Evolutionary conservation across 768 basidiomycete genomes (phyloP), one percentile per base, ranked within the genome.

Genomic region (Rhizopogon vinicolor): DNA sequence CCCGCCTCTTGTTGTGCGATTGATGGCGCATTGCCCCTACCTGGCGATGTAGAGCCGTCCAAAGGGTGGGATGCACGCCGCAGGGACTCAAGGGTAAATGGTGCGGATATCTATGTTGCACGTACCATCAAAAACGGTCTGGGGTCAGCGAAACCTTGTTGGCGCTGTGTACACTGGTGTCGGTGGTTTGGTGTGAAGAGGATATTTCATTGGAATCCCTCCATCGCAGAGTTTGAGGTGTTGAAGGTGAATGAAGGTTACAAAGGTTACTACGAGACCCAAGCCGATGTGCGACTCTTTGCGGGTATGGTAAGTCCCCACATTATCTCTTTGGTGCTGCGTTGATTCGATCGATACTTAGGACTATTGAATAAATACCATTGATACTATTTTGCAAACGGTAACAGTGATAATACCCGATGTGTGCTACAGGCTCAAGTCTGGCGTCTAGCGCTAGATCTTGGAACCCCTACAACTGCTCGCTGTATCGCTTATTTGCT

Each of bases 121-220:
- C 74, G 81, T 13, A 68, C 77, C 52, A 79, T 74, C 16, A 79
- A 78, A 63, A 67, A 67, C 22, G 81, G 78, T n/a, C 65, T 77
- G 64, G 80, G 78, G n/a, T 68, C 67, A 49, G 76, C 80, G 13
- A 73, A 72, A 63, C 82, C 81, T 35, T 83, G 81, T 62, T 81
- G 79, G 77, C 67, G 81, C 42, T 83, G 82, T 54, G 55, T 84
- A 33, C 75, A 78, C 53, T 84, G 79, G 80, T 83, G 79, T 60
- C 67, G 69, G 43, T 83, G 81, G 81, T 79, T 80, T 19, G 81
- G 81, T 0, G 74, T 84, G 56, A 80, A 76, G 66, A 74, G 81
- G 41, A 75, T 83, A 41, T 83, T 81, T 59, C 77, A 82, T 58
- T 82, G 79, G 76, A 73, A 80, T 52, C 67, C 63, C 7, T 66